Conservation (phyloP, 2,329 filamentous ascomycete species). For the Clonostachys sp. region DNA sequence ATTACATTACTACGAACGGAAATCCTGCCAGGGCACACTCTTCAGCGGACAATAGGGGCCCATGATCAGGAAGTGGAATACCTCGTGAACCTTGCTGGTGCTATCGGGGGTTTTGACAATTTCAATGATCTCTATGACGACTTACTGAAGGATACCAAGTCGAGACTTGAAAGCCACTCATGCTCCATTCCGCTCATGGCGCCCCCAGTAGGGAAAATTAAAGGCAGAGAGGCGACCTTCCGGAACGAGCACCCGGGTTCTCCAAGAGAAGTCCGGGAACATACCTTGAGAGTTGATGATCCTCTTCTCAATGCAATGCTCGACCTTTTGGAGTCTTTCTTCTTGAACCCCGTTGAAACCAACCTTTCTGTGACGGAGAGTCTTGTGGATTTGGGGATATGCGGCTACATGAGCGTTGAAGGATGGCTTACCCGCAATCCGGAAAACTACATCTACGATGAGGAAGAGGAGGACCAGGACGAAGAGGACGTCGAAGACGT, state of each 20-base stretch:
- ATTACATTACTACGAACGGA: slow-evolving; percentile 70
- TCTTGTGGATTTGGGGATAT: slow-evolving; percentile 76
- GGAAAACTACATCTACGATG: slow-evolving; percentile 48
- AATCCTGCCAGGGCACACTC: slow-evolving; percentile 45
- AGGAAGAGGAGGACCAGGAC: slow-evolving; percentile 21
- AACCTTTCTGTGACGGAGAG: slow-evolving; percentile 85
- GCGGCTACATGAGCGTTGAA: slow-evolving; percentile 79
- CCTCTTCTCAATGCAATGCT: slow-evolving; percentile 61
- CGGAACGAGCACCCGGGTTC: slow-evolving; percentile 54
- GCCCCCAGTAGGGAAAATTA: slow-evolving; percentile 50
- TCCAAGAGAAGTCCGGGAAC: slow-evolving; percentile 54
- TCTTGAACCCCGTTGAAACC: slow-evolving; percentile 85
- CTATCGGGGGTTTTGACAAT: slow-evolving; percentile 63
- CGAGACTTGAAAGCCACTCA: slow-evolving; percentile 65
- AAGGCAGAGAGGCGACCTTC: slow-evolving; percentile 50
- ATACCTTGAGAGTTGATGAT: slow-evolving; percentile 59
- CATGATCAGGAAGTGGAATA: slow-evolving; percentile 72
- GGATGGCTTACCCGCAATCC: slow-evolving; percentile 84
- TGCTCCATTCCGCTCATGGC: slow-evolving; percentile 68
- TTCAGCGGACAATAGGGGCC: slow-evolving; percentile 64
- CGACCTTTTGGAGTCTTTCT: slow-evolving; percentile 73
- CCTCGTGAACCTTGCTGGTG: slow-evolving; percentile 63
- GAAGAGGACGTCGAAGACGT: slow-evolving; percentile 5
- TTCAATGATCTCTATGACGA: slow-evolving; percentile 70
- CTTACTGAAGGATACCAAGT: slow-evolving; percentile 67